Conservation (phyloP, 805 yeast species). For the Schizosaccharomyces lindneri region DNA sequence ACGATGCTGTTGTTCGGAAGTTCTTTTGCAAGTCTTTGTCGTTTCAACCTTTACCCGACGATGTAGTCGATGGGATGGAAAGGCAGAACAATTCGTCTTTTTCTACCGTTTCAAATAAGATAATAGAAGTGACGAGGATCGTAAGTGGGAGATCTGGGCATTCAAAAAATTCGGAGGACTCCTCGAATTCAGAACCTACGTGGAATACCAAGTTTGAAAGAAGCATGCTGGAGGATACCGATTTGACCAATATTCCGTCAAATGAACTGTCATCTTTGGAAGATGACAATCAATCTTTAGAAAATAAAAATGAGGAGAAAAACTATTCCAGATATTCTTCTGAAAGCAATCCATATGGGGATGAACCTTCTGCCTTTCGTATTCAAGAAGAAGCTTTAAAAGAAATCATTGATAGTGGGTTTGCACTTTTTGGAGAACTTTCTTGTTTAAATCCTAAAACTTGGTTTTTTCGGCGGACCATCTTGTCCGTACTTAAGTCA, state of each 20-base stretch:
- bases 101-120: background rate
- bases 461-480: background rate
- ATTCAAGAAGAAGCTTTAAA: background rate
- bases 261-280: no score
- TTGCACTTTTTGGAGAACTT: background rate
- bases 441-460: background rate
- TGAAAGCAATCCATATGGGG: no score
- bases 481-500: background rate
- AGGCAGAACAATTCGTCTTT: background rate
- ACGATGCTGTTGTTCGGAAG: background rate
- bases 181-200: no score
- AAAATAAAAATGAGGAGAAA: no score
- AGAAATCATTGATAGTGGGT: background rate
- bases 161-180: no score
- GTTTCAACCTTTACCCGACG: background rate
- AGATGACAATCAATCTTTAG: no score
- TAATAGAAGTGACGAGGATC: background rate
- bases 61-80: background rate
- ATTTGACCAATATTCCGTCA: no score
- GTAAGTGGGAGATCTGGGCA: no score
- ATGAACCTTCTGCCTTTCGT: background rate
- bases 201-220: no score
- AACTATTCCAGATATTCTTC: no score
- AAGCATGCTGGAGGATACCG: no score
- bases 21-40: background rate